Conservation (phyloP, 305 asterid species). For the Fraxinus sp. region DNA sequence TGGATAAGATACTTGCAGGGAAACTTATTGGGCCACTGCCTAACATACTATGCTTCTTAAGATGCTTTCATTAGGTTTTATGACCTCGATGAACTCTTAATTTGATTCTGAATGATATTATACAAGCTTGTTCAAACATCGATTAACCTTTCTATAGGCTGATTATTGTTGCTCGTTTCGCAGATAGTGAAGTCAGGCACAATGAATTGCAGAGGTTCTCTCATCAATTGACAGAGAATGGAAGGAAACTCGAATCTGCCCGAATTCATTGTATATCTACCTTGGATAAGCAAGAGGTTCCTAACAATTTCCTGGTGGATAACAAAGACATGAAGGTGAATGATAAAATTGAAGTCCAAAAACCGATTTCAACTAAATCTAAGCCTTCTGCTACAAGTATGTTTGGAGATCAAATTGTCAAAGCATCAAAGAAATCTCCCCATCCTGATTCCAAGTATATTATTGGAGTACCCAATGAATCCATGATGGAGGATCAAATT, state of each 20-base stretch:
- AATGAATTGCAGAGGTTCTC: slow-evolving; percentile 46
- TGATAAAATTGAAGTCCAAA: slow-evolving; percentile 43
- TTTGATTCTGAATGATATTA: slow-evolving; percentile 14
- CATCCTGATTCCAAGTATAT: slow-evolving; percentile 1
- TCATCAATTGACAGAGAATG: slow-evolving; percentile 48
- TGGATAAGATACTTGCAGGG: not conserved
- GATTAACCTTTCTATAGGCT: slow-evolving; percentile 29
- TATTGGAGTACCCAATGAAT: slow-evolving; percentile 20
- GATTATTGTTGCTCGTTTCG: slow-evolving; percentile 36
- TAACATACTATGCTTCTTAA: not conserved
- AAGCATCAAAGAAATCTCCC: slow-evolving; percentile 29
- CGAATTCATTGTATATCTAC: slow-evolving; percentile 34
- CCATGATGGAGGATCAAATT: slow-evolving; percentile 33
- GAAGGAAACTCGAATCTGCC: slow-evolving; percentile 46
- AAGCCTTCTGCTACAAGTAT: slow-evolving; percentile 28
- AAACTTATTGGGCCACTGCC: slow-evolving; percentile 1
- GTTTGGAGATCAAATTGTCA: slow-evolving; percentile 25
- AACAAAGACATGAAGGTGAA: slow-evolving; percentile 36
- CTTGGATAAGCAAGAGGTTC: slow-evolving; percentile 35
- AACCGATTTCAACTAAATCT: slow-evolving; percentile 30
- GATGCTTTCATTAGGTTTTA: slow-evolving; percentile 17
- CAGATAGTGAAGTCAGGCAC: slow-evolving; percentile 66
- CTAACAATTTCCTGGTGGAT: slow-evolving; percentile 31
- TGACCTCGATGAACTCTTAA: slow-evolving; percentile 6
- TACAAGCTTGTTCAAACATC: slow-evolving; percentile 23